These are phyloP conservation scores for Aureoboletus auriporus DNA, from an alignment of 768 basidiomycete species.

Conservation along the genomic window DNA sequence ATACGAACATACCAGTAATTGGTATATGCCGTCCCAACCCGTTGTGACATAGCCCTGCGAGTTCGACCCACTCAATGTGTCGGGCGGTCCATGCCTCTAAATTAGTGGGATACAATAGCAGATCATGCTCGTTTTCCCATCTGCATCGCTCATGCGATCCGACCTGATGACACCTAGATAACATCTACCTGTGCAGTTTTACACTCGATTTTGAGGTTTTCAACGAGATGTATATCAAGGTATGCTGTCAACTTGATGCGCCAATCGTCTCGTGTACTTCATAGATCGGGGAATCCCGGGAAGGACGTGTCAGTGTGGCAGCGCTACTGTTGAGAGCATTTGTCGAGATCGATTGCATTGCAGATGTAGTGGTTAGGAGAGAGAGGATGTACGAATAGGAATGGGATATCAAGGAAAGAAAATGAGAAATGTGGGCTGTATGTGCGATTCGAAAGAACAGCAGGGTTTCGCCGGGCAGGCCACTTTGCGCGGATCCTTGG, in stretches of 20 bases:
- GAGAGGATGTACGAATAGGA: too few species aligned
- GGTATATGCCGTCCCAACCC: too few species aligned
- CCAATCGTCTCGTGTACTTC: slow-evolving; percentile 40
- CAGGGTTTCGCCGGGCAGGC: background rate
- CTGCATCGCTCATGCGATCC: background rate
- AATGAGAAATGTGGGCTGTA: too few species aligned
- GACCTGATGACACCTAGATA: slow-evolving; percentile 9
- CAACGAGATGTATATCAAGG: slow-evolving; percentile 37
- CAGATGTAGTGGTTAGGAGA: too few species aligned
- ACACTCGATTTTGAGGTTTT: slow-evolving; percentile 34
- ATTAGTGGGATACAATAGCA: slow-evolving; percentile 29
- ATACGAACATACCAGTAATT: too few species aligned
- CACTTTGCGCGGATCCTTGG: slow-evolving; percentile 16
- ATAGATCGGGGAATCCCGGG: slow-evolving; percentile 18
- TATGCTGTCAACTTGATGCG: slow-evolving; percentile 3
- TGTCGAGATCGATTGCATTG: slow-evolving; percentile 54
- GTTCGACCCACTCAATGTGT: too few species aligned
- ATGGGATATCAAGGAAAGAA: too few species aligned
- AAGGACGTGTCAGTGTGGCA: slow-evolving; percentile 39
- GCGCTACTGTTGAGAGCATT: too few species aligned
- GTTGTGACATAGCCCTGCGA: too few species aligned
- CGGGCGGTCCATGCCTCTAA: too few species aligned
- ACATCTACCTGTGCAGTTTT: slow-evolving; percentile 28
- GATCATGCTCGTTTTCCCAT: slow-evolving; percentile 24
- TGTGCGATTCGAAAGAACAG: too few species aligned